phyloP scores from a whole-genome alignment of 179 eudicot genomes.

The Silene vulgaris region DNA sequence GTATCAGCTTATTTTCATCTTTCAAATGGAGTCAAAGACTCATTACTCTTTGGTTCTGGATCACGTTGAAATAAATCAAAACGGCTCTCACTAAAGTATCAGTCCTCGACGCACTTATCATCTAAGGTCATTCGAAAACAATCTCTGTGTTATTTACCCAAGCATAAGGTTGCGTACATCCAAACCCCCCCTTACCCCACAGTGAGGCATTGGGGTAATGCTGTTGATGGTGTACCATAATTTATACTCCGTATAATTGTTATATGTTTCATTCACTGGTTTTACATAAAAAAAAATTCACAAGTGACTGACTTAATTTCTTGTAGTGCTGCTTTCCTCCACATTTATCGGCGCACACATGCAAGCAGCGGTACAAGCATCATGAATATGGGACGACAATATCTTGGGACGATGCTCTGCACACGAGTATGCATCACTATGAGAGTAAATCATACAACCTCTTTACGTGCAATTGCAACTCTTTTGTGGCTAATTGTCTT shows the following conservation, averaged over 20 bases:
- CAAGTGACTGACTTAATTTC: neutral
- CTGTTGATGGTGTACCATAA: no score
- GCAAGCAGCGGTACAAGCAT: constrained; percentile 66
- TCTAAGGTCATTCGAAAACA: no score
- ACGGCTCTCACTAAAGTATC: no score
- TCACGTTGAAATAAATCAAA: no score
- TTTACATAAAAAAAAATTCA: neutral
- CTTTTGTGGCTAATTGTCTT: constrained; percentile 70
- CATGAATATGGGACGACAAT: constrained; percentile 59
- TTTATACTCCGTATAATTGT: neutral
- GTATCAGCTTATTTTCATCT: neutral
- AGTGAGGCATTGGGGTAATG: no score
- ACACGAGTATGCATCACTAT: constrained; percentile 40
- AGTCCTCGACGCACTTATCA: no score
- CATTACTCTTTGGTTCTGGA: no score
- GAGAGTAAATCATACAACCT: constrained; percentile 84
- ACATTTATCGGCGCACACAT: constrained; percentile 52
- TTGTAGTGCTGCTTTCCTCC: constrained; percentile 79
- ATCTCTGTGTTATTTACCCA: no score
- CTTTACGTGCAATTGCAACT: constrained; percentile 87
- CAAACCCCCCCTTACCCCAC: no score
- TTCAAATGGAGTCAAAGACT: no score
- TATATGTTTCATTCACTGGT: neutral
- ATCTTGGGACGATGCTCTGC: constrained; percentile 83
- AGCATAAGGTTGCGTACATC: no score